Conservation (phyloP, 2,329 filamentous ascomycete genomes). For the Annulohypoxylon truncatum region DNA sequence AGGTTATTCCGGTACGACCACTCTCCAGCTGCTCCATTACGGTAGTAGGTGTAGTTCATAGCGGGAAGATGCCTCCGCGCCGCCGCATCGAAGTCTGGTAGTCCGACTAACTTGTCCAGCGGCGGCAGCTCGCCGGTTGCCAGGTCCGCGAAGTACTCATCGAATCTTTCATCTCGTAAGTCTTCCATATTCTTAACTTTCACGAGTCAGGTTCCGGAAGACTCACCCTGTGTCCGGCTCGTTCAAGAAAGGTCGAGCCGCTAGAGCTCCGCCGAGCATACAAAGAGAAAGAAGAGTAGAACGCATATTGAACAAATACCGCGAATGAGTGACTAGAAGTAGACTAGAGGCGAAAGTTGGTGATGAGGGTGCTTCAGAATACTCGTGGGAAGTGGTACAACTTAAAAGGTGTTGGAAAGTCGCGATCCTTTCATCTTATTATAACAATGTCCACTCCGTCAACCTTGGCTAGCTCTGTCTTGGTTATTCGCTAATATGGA, state of each 20-base stretch:
- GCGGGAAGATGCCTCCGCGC: conserved; percentile 61
- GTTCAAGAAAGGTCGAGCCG: conserved; percentile 58
- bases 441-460: background rate
- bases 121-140: conserved; percentile 53
- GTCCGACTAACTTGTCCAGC: conserved; percentile 58
- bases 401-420: background rate
- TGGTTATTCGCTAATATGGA: background rate
- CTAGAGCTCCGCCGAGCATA: conserved; percentile 53
- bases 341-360: background rate
- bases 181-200: background rate
- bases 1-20: conserved; percentile 69
- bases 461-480: background rate
- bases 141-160: conserved; percentile 53
- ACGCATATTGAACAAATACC: conserved; percentile 42
- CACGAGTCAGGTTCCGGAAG: background rate
- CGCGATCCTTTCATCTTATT: conserved; percentile 21
- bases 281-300: conserved; percentile 44
- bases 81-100: conserved; percentile 66
- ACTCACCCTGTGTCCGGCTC: conserved; percentile 57
- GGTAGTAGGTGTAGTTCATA: conserved; percentile 66
- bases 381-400: background rate
- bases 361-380: background rate
- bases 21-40: conserved; percentile 66
- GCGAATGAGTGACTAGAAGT: background rate
- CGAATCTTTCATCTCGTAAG: conserved; percentile 49